A percentile compares a stretch with the other conserved stretches of the same genome.
Evolutionary conservation across 441 rosid species (phyloP).

Genomic region (Corymbia calophylla): DNA sequence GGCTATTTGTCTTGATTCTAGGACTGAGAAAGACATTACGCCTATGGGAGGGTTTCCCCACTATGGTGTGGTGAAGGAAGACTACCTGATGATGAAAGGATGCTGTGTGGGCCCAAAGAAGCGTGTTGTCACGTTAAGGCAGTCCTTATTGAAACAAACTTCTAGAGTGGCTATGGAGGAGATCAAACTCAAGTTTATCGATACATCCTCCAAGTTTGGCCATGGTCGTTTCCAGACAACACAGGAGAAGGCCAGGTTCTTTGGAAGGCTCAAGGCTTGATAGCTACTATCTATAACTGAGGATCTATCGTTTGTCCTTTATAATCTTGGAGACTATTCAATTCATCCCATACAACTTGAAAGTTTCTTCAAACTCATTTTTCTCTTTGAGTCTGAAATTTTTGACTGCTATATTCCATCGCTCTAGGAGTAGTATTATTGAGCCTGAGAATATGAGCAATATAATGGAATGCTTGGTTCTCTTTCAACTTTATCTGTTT

Average conservation of each 20-base stretch:
- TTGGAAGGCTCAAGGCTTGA: constrained; percentile 38
- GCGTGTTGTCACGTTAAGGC: constrained; percentile 59
- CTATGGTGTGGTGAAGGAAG: constrained; percentile 52
- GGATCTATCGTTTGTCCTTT: neutral
- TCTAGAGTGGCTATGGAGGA: constrained; percentile 46
- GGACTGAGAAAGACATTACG: constrained; percentile 60
- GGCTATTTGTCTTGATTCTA: neutral
- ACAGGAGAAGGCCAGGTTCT: constrained; percentile 46
- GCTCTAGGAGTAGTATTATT: neutral
- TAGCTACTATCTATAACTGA: neutral
- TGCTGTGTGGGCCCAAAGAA: constrained; percentile 56
- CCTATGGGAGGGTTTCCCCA: constrained; percentile 65
- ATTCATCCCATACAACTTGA: neutral
- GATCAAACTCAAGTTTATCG: constrained; percentile 47
- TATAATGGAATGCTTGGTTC: neutral
- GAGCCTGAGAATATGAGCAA: neutral
- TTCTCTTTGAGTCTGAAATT: neutral
- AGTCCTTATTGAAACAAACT: constrained; percentile 41
- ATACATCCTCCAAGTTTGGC: constrained; percentile 35
- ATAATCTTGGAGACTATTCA: neutral
- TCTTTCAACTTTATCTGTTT: neutral
- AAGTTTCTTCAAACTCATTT: neutral
- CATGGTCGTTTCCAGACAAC: constrained; percentile 51
- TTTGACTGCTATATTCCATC: neutral
- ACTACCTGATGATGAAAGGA: constrained; percentile 53